These are phyloP conservation scores for Euphorbia tirucalli DNA, from an alignment of 345 rosid species.

Conservation along the genomic window DNA sequence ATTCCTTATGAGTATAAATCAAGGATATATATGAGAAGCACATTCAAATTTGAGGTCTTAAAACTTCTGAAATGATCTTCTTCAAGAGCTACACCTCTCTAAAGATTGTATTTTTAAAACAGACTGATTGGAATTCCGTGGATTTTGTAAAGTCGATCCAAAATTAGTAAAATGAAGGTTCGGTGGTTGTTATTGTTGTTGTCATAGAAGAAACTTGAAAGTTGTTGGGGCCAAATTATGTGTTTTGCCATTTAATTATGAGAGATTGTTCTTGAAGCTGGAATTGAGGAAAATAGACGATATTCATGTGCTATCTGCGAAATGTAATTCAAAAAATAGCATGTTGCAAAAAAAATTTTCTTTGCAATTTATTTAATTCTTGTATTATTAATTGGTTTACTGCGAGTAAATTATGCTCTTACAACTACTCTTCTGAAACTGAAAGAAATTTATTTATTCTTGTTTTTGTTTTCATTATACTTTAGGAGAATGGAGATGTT, in stretches of 20 bases:
- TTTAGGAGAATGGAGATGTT: slow-evolving; percentile 76
- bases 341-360: neutral
- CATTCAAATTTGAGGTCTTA: too few relatives aligned
- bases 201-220: neutral
- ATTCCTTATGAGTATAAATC: too few relatives aligned
- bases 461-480: slow-evolving; percentile 14
- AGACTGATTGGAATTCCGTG: too few relatives aligned
- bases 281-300: neutral
- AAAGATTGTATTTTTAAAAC: too few relatives aligned
- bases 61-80: too few relatives aligned
- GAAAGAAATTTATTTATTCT: slow-evolving; percentile 7
- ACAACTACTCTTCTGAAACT: neutral
- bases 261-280: neutral
- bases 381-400: neutral
- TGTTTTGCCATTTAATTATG: neutral
- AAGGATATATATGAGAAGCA: too few relatives aligned
- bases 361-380: neutral
- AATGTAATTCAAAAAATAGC: neutral
- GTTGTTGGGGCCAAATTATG: neutral
- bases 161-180: neutral
- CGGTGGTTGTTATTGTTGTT: neutral
- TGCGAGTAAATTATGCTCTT: neutral
- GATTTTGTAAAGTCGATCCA: too few relatives aligned
- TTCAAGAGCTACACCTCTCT: too few relatives aligned
- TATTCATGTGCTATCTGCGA: too few relatives aligned